Base-by-base conservation (phyloP, 495 filamentous ascomycete species). In the Trichoderma virens region DNA sequence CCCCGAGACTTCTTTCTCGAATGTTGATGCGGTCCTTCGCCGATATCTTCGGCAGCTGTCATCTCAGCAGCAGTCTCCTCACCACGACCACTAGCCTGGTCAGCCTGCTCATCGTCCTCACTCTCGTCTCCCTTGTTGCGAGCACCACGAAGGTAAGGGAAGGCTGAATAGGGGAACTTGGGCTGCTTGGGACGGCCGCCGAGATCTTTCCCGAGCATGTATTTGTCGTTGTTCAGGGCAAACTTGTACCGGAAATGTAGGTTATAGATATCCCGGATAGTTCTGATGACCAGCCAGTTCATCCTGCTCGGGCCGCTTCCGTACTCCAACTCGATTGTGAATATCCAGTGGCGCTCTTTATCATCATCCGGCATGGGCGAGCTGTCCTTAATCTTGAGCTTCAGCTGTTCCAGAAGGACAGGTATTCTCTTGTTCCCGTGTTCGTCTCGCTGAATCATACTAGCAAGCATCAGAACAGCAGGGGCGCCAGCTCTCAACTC, bases 371-470 rank as follows among this genome's bases (percentile, higher is more conserved):
- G 83, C 43, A 84, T 81, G n/a, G 84, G 84, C 5, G 74, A 70
- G 69, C 90, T 95, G 69, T 97, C 91, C 14, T 83, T 86, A 45
- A 99, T 88, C 18, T 85, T 84, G 60, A 99, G 82, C 70, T 97
- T 96, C 60, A 99, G 81, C 76, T 99, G 94, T 72, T 99, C 94
- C 2, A 99, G 82, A 6, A 99, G 82, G 60, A 99, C 90, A 1
- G 94, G 94, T 56, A 98, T 96, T 35, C 93, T 85, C 71, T 89
- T 94, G 76, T 96, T 94, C 45, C 92, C 92, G 67, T 97, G 90
- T 73, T 99, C 94, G 67, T 99, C 94, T 41, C 94, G 82, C 74
- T 99, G 94, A 70, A 97, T 93, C 88, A 96, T 96, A 69, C 91
- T 96, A 7, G 94, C 94, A 47, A 98, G 76, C 65, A 99, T 95